A percentile compares a stretch with the other conserved stretches of the same genome.
phyloP scores from a whole-genome alignment of 495 filamentous ascomycete genomes.

The Staphylotrichum tortipilum region DNA sequence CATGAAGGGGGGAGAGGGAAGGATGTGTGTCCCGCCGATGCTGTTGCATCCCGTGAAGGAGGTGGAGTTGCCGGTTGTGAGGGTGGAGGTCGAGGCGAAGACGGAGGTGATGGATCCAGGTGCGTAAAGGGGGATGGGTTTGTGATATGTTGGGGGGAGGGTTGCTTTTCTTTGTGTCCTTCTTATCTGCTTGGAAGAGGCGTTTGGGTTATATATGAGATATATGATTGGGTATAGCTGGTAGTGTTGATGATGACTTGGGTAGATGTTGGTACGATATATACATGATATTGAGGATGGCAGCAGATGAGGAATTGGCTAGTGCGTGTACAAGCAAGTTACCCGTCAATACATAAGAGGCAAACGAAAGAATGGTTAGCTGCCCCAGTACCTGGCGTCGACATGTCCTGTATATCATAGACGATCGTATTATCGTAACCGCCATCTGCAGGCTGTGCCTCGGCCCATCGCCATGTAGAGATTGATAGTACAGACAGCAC shows the following conservation, averaged over 20 bases:
- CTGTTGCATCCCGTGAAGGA: constrained; percentile 89
- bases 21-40: constrained; percentile 92
- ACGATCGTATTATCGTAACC: constrained; percentile 12
- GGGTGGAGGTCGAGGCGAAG: constrained; percentile 34
- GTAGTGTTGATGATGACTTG: too few relatives aligned
- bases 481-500: constrained; percentile 2
- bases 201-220: constrained; percentile 9
- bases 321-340: too few relatives aligned
- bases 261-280: too few relatives aligned
- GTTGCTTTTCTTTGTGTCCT: constrained; percentile 1
- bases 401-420: not conserved
- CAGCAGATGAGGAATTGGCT: too few relatives aligned
- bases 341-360: too few relatives aligned
- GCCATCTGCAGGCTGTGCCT: not conserved
- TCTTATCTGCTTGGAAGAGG: not conserved
- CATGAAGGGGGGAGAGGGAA: constrained; percentile 55
- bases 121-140: too few relatives aligned
- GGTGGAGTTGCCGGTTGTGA: constrained; percentile 69
- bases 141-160: too few relatives aligned
- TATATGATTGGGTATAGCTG: too few relatives aligned
- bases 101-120: constrained; percentile 32
- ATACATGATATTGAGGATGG: too few relatives aligned
- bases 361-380: too few relatives aligned
- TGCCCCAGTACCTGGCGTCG: too few relatives aligned
- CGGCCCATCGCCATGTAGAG: not conserved